Base-by-base conservation (phyloP, 2,329 filamentous ascomycete species). In the Aureobasidium sp. region DNA sequence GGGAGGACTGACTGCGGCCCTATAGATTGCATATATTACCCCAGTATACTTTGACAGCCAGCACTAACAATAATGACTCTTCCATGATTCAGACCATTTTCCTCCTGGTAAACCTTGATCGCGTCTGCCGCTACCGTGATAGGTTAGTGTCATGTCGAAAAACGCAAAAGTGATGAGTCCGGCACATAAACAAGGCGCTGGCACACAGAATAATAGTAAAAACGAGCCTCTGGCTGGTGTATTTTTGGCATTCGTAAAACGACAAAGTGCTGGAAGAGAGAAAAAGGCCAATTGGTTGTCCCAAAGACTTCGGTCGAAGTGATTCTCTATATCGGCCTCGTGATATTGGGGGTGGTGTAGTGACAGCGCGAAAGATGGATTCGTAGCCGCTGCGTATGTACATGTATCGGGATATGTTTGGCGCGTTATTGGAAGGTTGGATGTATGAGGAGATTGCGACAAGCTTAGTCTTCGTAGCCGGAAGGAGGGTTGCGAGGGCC, bases 391-490 rank as follows among this genome's bases (percentile, higher is more conserved):
- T 36, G 57, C 45, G 16, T 41, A 50, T 50, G 27, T 59, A 59
- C 45, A 59, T 50, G 34, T 34, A 32, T 45, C 44, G 44, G 42
- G 25, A 9, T 9, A 5, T 7, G 36, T 1, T 50, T 25, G 44
- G 57, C 57, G 45, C 10, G 45, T 42, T 45, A 13, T 29, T 16
- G 36, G 7, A 30, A 58, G 25, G 42, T 37, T n/a, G 54, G 54
- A 42, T 59, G 34, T 59, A 42, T 16, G 30, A 34, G 30, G 7
- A 13, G 25, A 21, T 39, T 39, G 57, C 16, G 45, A 41, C 11
- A 15, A 70, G 67, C 50, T 65, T 67, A 75, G 65, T 80, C 78
- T 64, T 80, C 78, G 65, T 76, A 80, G 30, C 78, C 78, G 25
- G 71, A 68, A 21, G 76, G 77, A 65, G 74, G 73, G 59, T 75